Conservation (phyloP, 78 protist species). For the Monosiga brevicollis region DNA sequence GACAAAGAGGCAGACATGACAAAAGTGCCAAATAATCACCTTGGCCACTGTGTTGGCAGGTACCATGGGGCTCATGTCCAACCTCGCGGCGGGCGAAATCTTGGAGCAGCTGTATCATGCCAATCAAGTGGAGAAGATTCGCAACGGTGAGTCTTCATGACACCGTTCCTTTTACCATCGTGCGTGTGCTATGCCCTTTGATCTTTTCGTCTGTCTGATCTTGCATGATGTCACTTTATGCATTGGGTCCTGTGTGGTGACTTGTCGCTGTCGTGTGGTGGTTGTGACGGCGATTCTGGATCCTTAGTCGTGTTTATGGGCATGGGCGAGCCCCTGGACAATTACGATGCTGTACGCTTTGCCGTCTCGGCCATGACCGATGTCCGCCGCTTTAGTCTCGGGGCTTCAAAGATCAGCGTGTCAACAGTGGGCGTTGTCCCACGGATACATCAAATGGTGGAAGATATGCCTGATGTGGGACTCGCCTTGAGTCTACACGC, state of each 20-base stretch:
- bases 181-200: too few relatives aligned
- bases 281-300: background rate
- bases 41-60: too few relatives aligned
- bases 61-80: conserved; percentile 28
- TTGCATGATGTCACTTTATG: too few relatives aligned
- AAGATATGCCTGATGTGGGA: conserved; percentile 8
- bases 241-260: background rate
- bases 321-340: conserved; percentile 57
- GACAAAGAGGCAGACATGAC: too few relatives aligned
- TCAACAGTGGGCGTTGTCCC: conserved; percentile 47
- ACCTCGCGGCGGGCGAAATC: conserved; percentile 40
- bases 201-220: too few relatives aligned
- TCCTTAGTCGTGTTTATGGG: conserved; percentile 43
- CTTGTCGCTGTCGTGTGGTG: background rate
- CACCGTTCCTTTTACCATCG: too few relatives aligned
- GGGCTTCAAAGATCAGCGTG: conserved; percentile 14
- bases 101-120: conserved; percentile 27
- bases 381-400: background rate
- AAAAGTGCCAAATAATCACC: too few relatives aligned
- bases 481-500: conserved; percentile 55
- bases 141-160: too few relatives aligned
- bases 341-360: conserved; percentile 2
- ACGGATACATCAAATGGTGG: background rate
- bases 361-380: conserved; percentile 25
- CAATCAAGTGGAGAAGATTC: background rate